Conservation (phyloP, 2,329 filamentous ascomycete genomes). For the Fusarium luffae region DNA sequence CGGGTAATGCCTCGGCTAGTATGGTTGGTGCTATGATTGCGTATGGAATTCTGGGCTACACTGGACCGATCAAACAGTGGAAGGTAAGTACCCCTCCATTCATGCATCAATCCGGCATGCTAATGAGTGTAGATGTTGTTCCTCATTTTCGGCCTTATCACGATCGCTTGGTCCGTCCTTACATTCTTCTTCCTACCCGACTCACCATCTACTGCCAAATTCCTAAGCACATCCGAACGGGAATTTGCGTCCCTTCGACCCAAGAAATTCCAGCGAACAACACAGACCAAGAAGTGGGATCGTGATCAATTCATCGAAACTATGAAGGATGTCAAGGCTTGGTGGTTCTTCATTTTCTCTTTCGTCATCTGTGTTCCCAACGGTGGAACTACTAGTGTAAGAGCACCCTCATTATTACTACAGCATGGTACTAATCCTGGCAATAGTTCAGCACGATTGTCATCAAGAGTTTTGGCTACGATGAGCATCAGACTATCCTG, state of each 20-base stretch:
- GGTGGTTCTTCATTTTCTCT: constrained; percentile 24
- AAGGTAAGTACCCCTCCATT: background rate
- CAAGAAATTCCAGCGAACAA: constrained; percentile 19
- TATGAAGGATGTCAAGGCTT: constrained; percentile 10
- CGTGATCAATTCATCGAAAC: background rate
- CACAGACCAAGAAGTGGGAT: constrained; percentile 18
- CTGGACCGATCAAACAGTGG: constrained; percentile 6
- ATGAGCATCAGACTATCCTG: constrained; percentile 15
- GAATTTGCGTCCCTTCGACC: constrained; percentile 11
- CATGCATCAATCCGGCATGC: too few relatives aligned
- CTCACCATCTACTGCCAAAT: background rate
- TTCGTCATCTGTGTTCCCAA: constrained; percentile 21
- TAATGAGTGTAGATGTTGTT: constrained; percentile 4
- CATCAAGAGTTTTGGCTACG: constrained; percentile 16
- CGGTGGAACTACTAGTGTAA: background rate
- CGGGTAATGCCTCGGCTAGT: constrained; percentile 13
- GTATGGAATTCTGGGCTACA: background rate
- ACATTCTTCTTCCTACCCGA: constrained; percentile 13
- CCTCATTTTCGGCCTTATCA: constrained; percentile 9
- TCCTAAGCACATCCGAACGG: constrained; percentile 4
- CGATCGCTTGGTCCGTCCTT: constrained; percentile 4
- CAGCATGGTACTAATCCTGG: background rate
- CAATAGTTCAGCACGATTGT: constrained; percentile 16
- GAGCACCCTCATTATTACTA: background rate
- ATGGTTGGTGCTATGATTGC: constrained; percentile 20